Base-by-base conservation (phyloP, 306 rosid genomes). In the Vachellia collinsii region DNA sequence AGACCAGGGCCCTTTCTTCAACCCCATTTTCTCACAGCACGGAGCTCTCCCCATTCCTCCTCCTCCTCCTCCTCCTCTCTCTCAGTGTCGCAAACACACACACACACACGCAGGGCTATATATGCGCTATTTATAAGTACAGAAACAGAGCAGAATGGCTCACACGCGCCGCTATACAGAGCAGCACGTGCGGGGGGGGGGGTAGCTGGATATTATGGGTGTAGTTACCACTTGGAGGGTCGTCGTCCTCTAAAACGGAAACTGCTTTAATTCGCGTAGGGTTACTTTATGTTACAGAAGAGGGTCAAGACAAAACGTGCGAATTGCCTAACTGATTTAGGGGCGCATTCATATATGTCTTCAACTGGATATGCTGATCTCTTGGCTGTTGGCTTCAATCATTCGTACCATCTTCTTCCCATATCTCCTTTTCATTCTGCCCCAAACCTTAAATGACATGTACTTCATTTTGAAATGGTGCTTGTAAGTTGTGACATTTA, bases 1-100 rank as follows among this genome's bases (percentile, higher is more conserved):
- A 16, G 89, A 83, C 98, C 98, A 93, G 5, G 90, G 85, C 1
- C 98, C 98, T 88, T 82, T 93, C 88, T 91, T 93, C 83, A 93
- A 64, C 58, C 94, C 97, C 90, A 87, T 85, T 83, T 88, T 90
- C 85, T 87, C 88, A 41, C 97, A 90, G 79, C 97, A 93, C 9
- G 94, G 92, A 68, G 86, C 89, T 85, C 93, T 87, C 78, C 68
- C 98, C 98, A 93, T 93, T 20, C 70, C 70, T 2, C 10, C 5
- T 25, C 19, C 17, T 62, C 19, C 12, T 13, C 61, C 29, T 47
- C 54, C 22, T 1, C 7, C 22, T 70, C 61, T 10, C 37, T 38
- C 25, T 1, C 25, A 48, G 9, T 39, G 12, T 5, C 70, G 3
- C 29, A 56, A 20, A 19, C 37, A 8, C 64, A 3, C 10, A 8